phyloP scores from a whole-genome alignment of 225 moss, liverwort and hornwort genomes.

The Ulota crispa region DNA sequence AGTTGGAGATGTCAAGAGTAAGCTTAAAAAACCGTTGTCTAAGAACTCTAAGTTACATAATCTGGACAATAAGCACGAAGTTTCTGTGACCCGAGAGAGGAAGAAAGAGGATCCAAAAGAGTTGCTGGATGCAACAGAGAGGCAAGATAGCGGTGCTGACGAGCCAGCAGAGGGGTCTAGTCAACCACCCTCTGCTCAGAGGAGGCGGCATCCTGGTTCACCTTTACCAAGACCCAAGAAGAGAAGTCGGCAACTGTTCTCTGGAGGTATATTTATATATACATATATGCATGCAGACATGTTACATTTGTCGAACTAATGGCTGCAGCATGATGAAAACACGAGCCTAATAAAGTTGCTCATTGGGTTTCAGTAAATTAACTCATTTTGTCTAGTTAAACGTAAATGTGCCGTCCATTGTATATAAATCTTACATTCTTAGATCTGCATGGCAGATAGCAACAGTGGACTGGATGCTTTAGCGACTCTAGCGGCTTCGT shows the following conservation, averaged over 20 bases:
- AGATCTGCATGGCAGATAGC: constrained; percentile 59
- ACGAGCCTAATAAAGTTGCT: constrained; percentile 3
- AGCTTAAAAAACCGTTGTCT: constrained; percentile 57
- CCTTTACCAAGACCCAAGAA: constrained; percentile 75
- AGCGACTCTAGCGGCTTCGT: constrained; percentile 84
- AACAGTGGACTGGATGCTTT: constrained; percentile 90
- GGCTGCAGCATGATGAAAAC: constrained; percentile 19
- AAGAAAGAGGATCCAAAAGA: constrained; percentile 64
- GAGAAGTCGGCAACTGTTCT: constrained; percentile 94
- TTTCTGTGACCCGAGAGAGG: constrained; percentile 46
- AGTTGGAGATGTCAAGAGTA: constrained; percentile 58
- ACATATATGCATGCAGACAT: neutral
- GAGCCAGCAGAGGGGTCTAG: constrained; percentile 54
- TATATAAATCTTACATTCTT: constrained; percentile 10
- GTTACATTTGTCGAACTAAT: constrained; percentile 2
- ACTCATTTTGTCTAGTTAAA: neutral
- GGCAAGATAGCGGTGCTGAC: constrained; percentile 53
- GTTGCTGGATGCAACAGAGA: constrained; percentile 44
- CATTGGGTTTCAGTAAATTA: neutral
- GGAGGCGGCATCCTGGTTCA: constrained; percentile 62
- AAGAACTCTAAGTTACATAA: constrained; percentile 61
- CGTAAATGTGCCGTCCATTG: neutral
- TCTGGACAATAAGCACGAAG: constrained; percentile 48
- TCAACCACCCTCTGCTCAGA: constrained; percentile 56
- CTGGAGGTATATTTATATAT: constrained; percentile 60